Percentiles rank a stretch among this genome's conserved stretches.
These are phyloP conservation scores for Populus pruinosa DNA, from an alignment of 345 rosid species.

Conservation along the genomic window DNA sequence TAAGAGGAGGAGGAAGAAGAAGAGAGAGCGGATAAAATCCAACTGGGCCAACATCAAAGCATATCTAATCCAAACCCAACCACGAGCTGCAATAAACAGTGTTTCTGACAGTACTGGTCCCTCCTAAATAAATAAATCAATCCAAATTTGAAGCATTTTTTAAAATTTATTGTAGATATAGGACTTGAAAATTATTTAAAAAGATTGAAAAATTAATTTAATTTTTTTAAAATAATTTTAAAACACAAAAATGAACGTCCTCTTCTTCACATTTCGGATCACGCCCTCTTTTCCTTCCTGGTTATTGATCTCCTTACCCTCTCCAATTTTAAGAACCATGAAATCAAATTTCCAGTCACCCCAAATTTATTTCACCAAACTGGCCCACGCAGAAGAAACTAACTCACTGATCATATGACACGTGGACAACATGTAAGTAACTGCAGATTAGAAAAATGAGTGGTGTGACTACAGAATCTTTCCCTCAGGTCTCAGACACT, in stretches of 20 bases:
- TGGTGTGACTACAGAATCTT: neutral
- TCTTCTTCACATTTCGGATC: neutral
- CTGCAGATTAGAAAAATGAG: neutral
- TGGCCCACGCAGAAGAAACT: neutral
- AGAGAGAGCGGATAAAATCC: neutral
- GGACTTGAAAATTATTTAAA: no score
- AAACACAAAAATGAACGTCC: no score
- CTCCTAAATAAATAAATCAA: neutral
- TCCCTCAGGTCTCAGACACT: neutral
- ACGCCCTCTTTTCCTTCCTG: neutral
- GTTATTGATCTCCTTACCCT: neutral
- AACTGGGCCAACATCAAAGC: no score
- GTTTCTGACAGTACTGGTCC: neutral
- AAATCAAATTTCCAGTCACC: neutral
- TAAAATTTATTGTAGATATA: no score
- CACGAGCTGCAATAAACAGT: neutral
- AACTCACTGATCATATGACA: neutral
- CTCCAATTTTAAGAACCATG: neutral
- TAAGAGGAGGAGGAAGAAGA: no score
- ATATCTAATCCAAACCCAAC: neutral
- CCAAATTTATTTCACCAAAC: neutral
- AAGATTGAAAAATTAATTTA: no score
- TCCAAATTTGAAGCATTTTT: no score
- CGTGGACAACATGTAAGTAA: neutral
- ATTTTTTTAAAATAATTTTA: no score